These are phyloP conservation scores for Dalbergia cultrata DNA, from an alignment of 306 rosid genomes.

Conservation along the genomic window DNA sequence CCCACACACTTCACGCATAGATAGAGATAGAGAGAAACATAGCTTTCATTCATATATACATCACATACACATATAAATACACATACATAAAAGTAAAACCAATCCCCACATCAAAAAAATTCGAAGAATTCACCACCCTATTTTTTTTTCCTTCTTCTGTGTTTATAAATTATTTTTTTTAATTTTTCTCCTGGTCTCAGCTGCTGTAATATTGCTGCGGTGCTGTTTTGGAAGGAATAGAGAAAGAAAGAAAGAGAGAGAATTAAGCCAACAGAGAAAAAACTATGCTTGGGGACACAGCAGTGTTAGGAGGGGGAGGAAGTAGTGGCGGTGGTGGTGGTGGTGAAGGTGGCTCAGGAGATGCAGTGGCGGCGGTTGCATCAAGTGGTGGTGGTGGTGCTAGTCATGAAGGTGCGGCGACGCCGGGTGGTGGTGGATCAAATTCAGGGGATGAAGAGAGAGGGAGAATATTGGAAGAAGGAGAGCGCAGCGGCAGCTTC, in stretches of 20 bases:
- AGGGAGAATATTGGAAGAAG: slow-evolving; percentile 59
- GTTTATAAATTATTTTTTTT: slow-evolving; percentile 42
- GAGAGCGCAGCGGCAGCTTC: slow-evolving; percentile 64
- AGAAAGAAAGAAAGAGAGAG: slow-evolving; percentile 32
- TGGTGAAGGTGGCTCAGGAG: slow-evolving; percentile 53
- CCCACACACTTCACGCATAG: neutral
- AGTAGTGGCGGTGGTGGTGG: slow-evolving; percentile 42
- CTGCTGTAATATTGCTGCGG: slow-evolving; percentile 71
- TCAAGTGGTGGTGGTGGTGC: neutral
- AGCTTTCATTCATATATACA: slow-evolving; percentile 46
- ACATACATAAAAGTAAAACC: slow-evolving; percentile 59
- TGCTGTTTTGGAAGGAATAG: slow-evolving; percentile 38
- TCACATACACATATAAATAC: slow-evolving; percentile 33
- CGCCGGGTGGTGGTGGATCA: slow-evolving; percentile 53
- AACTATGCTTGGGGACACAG: slow-evolving; percentile 79
- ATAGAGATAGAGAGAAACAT: slow-evolving; percentile 40
- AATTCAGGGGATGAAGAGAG: slow-evolving; percentile 76
- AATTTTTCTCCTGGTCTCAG: slow-evolving; percentile 46
- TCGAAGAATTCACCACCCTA: slow-evolving; percentile 74
- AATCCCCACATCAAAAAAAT: slow-evolving; percentile 48
- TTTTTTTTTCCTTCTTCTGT: slow-evolving; percentile 35
- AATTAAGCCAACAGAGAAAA: slow-evolving; percentile 6
- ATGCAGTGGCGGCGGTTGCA: slow-evolving; percentile 45
- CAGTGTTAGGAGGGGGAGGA: slow-evolving; percentile 45
- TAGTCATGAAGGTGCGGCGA: slow-evolving; percentile 34